These are phyloP conservation scores for Lepiota brunneoincarnata DNA, from an alignment of 768 basidiomycete species.

Conservation along the genomic window DNA sequence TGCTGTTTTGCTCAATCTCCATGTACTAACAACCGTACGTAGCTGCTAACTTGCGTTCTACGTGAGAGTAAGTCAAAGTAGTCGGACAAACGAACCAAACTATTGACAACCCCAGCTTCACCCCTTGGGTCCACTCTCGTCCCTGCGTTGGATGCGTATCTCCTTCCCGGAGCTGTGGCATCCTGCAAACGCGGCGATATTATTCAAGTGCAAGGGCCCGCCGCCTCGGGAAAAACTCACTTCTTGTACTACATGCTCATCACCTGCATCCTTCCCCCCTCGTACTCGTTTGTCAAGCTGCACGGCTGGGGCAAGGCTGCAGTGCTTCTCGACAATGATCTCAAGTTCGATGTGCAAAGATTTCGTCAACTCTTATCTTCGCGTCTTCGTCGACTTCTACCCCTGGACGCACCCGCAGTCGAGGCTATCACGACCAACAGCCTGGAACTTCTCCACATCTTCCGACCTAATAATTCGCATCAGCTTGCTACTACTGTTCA, in stretches of 20 bases:
- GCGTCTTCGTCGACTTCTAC: constrained; percentile 37
- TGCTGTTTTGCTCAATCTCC: constrained; percentile 8
- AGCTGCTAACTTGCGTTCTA: constrained; percentile 44
- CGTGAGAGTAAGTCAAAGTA: constrained; percentile 27
- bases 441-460: constrained; percentile 62
- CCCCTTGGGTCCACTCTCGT: constrained; percentile 28
- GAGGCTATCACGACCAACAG: constrained; percentile 20
- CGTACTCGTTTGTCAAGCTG: constrained; percentile 27
- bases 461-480: constrained; percentile 61
- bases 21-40: neutral
- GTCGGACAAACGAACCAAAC: neutral
- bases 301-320: constrained; percentile 66
- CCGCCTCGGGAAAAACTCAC: constrained; percentile 76
- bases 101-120: constrained; percentile 20
- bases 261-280: constrained; percentile 52
- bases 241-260: constrained; percentile 66
- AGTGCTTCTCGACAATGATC: constrained; percentile 70
- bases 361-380: constrained; percentile 50
- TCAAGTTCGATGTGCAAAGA: constrained; percentile 55
- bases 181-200: constrained; percentile 52
- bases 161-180: constrained; percentile 16
- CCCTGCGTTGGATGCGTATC: constrained; percentile 31
- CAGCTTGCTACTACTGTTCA: constrained; percentile 70
- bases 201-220: constrained; percentile 73
- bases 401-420: constrained; percentile 18